A percentile compares a stretch with the other conserved stretches of the same genome.
Evolutionary conservation across 116 monocot species (phyloP).

Genomic region (Trichopus zeylanicus): DNA sequence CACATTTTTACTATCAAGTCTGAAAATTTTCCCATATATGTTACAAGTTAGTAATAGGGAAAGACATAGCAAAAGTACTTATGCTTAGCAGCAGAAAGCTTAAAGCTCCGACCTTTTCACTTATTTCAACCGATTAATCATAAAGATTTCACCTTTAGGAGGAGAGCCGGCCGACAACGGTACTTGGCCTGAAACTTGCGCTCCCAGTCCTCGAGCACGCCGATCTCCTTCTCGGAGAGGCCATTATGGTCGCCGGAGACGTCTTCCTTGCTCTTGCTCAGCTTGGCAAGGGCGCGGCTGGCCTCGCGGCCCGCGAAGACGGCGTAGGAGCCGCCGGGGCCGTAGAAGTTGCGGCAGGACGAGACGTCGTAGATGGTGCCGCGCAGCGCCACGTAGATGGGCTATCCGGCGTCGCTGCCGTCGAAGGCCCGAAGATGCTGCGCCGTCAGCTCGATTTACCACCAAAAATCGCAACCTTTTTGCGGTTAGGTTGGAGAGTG

Average conservation of each 20-base stretch:
- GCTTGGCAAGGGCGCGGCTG: constrained; percentile 82
- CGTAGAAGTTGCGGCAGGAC: constrained; percentile 70
- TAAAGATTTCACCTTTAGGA: not conserved
- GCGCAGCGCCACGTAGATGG: constrained; percentile 79
- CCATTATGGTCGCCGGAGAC: constrained; percentile 48
- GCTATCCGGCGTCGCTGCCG: constrained; percentile 54
- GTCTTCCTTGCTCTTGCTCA: constrained; percentile 77
- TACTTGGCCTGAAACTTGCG: constrained; percentile 91
- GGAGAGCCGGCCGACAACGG: constrained; percentile 65
- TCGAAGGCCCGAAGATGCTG: constrained; percentile 64
- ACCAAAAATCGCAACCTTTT: not conserved
- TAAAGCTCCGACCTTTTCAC: not conserved
- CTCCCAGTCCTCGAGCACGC: constrained; percentile 84
- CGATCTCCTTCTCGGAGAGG: constrained; percentile 76
- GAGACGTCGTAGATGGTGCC: constrained; percentile 83
- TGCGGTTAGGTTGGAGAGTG: too few relatives aligned
- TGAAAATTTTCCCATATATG: too few relatives aligned
- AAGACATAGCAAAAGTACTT: too few relatives aligned
- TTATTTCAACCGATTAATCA: not conserved
- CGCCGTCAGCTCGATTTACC: constrained; percentile 41
- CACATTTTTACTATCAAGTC: too few relatives aligned
- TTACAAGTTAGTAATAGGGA: too few relatives aligned
- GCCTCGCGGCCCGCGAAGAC: constrained; percentile 85
- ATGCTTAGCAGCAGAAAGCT: too few relatives aligned
- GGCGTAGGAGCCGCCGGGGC: constrained; percentile 79